Conservation (phyloP, 768 basidiomycete genomes). For the Auricularia sp. region DNA sequence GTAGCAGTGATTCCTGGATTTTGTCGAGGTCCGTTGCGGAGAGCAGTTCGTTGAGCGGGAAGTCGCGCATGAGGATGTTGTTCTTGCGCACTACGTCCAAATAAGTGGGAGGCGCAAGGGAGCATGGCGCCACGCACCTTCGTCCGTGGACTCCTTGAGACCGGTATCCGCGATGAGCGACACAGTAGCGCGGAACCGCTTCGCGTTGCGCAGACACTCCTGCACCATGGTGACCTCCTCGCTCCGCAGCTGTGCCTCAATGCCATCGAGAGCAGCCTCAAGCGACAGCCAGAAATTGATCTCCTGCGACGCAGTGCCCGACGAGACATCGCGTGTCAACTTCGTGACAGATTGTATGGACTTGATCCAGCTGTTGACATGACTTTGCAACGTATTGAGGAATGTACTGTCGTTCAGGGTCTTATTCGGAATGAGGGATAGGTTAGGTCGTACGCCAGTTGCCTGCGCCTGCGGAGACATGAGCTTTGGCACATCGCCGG, state of each 20-base stretch:
- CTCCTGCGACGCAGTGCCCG: conserved; percentile 94
- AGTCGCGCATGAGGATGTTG: conserved; percentile 98
- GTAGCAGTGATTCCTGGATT: conserved; percentile 76
- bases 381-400: conserved; percentile 83
- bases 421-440: conserved; percentile 61
- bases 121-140: conserved; percentile 39
- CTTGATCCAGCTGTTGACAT: conserved; percentile 98
- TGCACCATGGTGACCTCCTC: conserved; percentile 90
- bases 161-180: conserved; percentile 98
- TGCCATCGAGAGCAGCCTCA: conserved; percentile 86
- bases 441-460: conserved; percentile 52
- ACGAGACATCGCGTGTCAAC: conserved; percentile 83
- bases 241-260: conserved; percentile 82
- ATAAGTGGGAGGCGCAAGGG: conserved; percentile 16
- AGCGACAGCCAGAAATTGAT: conserved; percentile 98
- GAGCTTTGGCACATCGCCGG: not conserved
- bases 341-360: conserved; percentile 95
- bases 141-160: conserved; percentile 84
- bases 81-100: conserved; percentile 70
- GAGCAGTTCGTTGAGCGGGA: conserved; percentile 91
- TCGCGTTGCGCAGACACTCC: conserved; percentile 91
- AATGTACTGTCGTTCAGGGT: conserved; percentile 81
- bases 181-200: conserved; percentile 93
- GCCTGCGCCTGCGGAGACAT: conserved; percentile 35
- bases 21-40: conserved; percentile 95